These are phyloP conservation scores for Backusella morwellensis DNA, from an alignment of 192 early-diverging fungal genomes.

Conservation along the genomic window DNA sequence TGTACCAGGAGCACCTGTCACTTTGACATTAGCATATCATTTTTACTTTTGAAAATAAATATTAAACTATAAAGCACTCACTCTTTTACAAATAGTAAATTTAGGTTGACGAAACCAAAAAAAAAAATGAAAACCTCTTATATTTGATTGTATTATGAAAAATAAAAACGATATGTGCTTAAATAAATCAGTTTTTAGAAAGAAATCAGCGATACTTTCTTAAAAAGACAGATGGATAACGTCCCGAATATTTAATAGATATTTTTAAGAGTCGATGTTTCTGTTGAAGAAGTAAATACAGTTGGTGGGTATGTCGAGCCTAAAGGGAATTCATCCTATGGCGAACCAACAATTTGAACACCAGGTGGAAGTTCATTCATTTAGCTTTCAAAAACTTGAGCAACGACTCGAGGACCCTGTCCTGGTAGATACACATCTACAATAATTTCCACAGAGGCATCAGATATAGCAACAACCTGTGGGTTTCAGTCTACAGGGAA, in stretches of 20 bases:
- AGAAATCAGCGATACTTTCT: neutral
- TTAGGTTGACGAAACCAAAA: neutral
- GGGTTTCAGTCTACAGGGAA: neutral
- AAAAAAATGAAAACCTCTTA: neutral
- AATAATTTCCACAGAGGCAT: neutral
- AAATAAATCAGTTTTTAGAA: neutral
- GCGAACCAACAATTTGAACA: neutral
- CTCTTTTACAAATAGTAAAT: neutral
- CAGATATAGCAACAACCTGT: neutral
- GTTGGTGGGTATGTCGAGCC: neutral
- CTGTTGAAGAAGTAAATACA: neutral
- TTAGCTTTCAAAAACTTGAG: neutral
- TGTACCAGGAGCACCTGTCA: neutral
- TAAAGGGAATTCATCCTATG: neutral
- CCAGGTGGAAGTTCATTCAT: neutral
- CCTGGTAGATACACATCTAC: neutral
- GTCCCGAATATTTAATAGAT: neutral
- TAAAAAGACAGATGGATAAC: neutral
- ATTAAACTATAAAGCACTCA: neutral
- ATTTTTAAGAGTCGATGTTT: neutral
- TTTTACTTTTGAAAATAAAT: neutral
- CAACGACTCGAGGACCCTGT: neutral
- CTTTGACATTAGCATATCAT: neutral
- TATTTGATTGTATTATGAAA: neutral
- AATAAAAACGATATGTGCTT: neutral